A percentile compares a stretch with the other conserved stretches of the same genome.
Conservation (phyloP, 225 moss, liverwort and hornwort genomes). For the Pleurozium schreberi region DNA sequence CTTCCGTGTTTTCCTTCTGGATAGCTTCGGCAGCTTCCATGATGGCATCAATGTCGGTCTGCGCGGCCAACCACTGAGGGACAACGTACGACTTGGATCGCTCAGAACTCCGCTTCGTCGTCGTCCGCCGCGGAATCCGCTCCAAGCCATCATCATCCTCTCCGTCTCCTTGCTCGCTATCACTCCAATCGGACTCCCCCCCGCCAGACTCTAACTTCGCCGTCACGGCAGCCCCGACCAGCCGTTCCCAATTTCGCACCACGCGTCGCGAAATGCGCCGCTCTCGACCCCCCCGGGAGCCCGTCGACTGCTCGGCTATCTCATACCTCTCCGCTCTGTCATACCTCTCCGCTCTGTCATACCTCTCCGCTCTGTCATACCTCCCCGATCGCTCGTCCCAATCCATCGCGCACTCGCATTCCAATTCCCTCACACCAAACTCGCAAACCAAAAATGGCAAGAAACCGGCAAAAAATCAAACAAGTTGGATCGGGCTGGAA, state of each 20-base stretch:
- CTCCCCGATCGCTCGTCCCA: not conserved
- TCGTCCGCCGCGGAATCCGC: not conserved
- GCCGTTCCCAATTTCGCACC: conserved; percentile 48
- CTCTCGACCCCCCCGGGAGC: not conserved
- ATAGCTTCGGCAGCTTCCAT: conserved; percentile 66
- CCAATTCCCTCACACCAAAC: not conserved
- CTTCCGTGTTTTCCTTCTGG: conserved; percentile 39
- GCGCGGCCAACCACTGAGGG: conserved; percentile 61
- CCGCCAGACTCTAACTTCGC: conserved; percentile 5
- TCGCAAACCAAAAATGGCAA: not conserved
- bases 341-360: not conserved
- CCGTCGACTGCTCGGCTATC: not conserved
- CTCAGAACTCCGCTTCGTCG: not conserved
- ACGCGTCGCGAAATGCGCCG: conserved; percentile 19
- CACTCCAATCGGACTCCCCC: conserved; percentile 7
- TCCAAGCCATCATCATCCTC: conserved; percentile 1
- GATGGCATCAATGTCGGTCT: conserved; percentile 56
- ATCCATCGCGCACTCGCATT: conserved; percentile 1
- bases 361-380: not conserved
- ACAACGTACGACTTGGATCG: conserved; percentile 26
- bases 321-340: not conserved
- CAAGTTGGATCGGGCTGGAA: not conserved
- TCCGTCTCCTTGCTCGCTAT: conserved; percentile 8
- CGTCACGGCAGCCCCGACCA: conserved; percentile 24
- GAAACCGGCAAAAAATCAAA: not conserved